phyloP scores from a whole-genome alignment of 352 stramenopile genomes.

The Stramenopiles sp. region DNA sequence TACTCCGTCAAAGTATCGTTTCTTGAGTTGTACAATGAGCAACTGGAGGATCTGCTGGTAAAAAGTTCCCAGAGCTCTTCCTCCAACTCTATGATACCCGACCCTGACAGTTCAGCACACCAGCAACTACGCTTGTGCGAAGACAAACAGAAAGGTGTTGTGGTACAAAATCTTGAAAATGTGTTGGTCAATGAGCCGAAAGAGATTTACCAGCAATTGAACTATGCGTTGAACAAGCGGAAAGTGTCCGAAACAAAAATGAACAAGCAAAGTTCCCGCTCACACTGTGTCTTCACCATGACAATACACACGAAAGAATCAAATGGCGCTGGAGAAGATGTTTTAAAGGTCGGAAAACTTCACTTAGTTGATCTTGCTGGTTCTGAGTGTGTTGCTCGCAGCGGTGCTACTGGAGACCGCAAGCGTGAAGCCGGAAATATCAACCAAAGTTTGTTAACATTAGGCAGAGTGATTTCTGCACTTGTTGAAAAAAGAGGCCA shows the following conservation, averaged over 20 bases:
- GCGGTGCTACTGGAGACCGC: conserved; percentile 54
- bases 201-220: conserved; percentile 55
- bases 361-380: conserved; percentile 95
- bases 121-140: conserved; percentile 55
- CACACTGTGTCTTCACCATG: conserved; percentile 95
- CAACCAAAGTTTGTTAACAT: conserved; percentile 89
- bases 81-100: not conserved
- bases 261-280: conserved; percentile 85
- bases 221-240: conserved; percentile 66
- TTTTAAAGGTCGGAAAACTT: conserved; percentile 56
- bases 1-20: conserved; percentile 85
- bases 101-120: conserved; percentile 44
- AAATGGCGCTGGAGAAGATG: conserved; percentile 60
- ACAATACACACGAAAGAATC: conserved; percentile 83
- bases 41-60: conserved; percentile 4
- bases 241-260: conserved; percentile 72
- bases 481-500: conserved; percentile 81
- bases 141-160: conserved; percentile 25
- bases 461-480: conserved; percentile 88
- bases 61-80: not conserved
- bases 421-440: conserved; percentile 79
- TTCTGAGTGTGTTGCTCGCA: conserved; percentile 71
- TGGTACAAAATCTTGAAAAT: not conserved
- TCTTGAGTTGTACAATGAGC: conserved; percentile 96
- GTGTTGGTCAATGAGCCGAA: conserved; percentile 22